Conservation (phyloP, 2,329 filamentous ascomycete genomes). For the Trichoderma sp. region DNA sequence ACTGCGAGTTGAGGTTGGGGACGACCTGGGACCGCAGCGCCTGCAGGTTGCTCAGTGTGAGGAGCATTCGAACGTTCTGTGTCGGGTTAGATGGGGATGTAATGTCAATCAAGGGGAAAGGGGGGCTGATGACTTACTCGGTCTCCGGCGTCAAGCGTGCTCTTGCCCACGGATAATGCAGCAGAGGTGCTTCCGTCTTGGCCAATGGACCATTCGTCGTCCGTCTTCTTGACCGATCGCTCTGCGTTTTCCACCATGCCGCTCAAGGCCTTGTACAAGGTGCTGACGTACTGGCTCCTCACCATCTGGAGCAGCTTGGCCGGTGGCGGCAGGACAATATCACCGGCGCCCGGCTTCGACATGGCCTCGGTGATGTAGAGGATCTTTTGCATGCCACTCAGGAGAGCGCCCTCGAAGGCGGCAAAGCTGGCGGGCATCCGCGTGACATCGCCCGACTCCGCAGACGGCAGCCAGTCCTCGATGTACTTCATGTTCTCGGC, state of each 20-base stretch:
- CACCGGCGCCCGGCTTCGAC: slow-evolving; percentile 69
- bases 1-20: slow-evolving; percentile 85
- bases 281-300: slow-evolving; percentile 87
- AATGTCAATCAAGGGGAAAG: background rate
- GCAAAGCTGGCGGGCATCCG: slow-evolving; percentile 87
- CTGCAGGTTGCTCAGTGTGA: slow-evolving; percentile 91
- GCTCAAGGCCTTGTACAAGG: slow-evolving; percentile 88
- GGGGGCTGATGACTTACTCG: slow-evolving; percentile 48
- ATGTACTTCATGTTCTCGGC: slow-evolving; percentile 89
- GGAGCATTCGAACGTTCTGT: slow-evolving; percentile 86
- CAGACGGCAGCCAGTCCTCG: slow-evolving; percentile 88
- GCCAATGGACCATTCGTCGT: slow-evolving; percentile 62
- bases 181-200: slow-evolving; percentile 45
- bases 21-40: slow-evolving; percentile 79
- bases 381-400: slow-evolving; percentile 91
- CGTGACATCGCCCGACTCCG: slow-evolving; percentile 82
- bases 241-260: slow-evolving; percentile 98
- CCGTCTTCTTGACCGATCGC: slow-evolving; percentile 65
- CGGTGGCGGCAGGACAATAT: slow-evolving; percentile 83
- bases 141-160: slow-evolving; percentile 58
- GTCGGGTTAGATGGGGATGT: slow-evolving; percentile 34
- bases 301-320: slow-evolving; percentile 89
- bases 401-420: slow-evolving; percentile 78
- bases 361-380: slow-evolving; percentile 88
- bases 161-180: slow-evolving; percentile 46